Evolutionary conservation across 164 flowering plant genomes (phyloP).

Genomic region (Protea cynaroides): DNA sequence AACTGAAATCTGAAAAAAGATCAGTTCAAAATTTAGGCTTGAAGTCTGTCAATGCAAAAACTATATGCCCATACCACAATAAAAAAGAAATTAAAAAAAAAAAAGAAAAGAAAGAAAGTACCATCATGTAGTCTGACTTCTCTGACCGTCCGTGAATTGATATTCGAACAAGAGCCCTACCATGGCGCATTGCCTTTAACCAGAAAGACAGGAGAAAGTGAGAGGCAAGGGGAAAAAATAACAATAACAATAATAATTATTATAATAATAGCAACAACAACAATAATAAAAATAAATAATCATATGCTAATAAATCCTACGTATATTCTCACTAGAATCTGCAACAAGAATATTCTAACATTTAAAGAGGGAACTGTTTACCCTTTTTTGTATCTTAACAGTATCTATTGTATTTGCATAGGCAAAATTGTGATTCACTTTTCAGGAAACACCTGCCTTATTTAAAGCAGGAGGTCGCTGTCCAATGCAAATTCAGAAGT

Average conservation of each 20-base stretch:
- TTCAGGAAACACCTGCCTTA: no score
- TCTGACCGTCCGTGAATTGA: slow-evolving; percentile 32
- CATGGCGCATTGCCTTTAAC: slow-evolving; percentile 50
- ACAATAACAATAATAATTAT: not conserved
- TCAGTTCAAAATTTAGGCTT: not conserved
- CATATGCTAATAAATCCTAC: not conserved
- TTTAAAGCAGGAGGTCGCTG: no score
- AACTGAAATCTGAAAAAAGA: slow-evolving; percentile 54
- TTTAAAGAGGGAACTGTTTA: no score
- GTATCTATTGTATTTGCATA: no score
- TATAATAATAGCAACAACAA: not conserved
- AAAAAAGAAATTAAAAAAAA: not conserved
- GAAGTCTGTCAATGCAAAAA: not conserved
- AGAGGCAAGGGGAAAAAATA: not conserved
- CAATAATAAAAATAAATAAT: not conserved
- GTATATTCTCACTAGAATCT: not conserved
- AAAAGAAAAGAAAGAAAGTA: slow-evolving; percentile 19
- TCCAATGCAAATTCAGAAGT: no score
- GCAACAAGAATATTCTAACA: not conserved
- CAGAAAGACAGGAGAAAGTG: slow-evolving; percentile 7
- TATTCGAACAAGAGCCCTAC: slow-evolving; percentile 73
- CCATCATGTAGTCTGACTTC: slow-evolving; percentile 77
- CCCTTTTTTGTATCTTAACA: no score
- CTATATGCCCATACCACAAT: not conserved
- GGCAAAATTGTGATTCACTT: no score